Evolutionary conservation across 768 basidiomycete genomes (phyloP).

Genomic region (Tubosaeta sp.): DNA sequence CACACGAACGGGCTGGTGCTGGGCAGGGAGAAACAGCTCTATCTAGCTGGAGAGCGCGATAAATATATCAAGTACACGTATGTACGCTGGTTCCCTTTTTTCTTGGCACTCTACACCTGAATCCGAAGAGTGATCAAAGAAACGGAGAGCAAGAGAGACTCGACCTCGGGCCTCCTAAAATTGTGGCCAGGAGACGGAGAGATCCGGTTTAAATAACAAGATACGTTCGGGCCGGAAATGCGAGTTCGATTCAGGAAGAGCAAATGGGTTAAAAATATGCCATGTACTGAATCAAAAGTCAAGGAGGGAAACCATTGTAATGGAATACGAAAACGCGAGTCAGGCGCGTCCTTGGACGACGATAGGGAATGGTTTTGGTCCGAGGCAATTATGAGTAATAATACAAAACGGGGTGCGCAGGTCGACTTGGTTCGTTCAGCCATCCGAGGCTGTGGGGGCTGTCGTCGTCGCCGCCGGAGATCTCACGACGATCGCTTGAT

Average conservation of each 20-base stretch:
- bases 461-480: conserved; percentile 15
- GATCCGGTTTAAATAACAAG: conserved; percentile 26
- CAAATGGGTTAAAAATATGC: conserved; percentile 11
- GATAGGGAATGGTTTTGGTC: conserved; percentile 18
- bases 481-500: conserved; percentile 22
- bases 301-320: conserved; percentile 15
- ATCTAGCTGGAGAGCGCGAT: conserved; percentile 3
- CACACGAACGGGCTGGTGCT: neutral
- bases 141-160: neutral
- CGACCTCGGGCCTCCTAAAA: conserved; percentile 6
- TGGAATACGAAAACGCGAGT: conserved; percentile 18
- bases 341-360: conserved; percentile 21
- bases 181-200: conserved; percentile 11
- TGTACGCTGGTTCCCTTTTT: conserved; percentile 11
- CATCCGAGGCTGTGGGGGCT: conserved; percentile 14
- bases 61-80: conserved; percentile 24
- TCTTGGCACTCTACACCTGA: conserved; percentile 1
- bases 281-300: conserved; percentile 15
- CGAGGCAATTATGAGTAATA: conserved; percentile 34
- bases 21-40: neutral
- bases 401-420: conserved; percentile 23
- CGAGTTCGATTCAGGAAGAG: conserved; percentile 20
- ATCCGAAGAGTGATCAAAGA: conserved; percentile 4
- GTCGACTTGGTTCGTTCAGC: conserved; percentile 13
- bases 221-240: conserved; percentile 9